Percentiles rank a stretch among this genome's conserved stretches.
These are phyloP conservation scores for Stephania cephalantha DNA, from an alignment of 164 flowering plant genomes.

Conservation along the genomic window DNA sequence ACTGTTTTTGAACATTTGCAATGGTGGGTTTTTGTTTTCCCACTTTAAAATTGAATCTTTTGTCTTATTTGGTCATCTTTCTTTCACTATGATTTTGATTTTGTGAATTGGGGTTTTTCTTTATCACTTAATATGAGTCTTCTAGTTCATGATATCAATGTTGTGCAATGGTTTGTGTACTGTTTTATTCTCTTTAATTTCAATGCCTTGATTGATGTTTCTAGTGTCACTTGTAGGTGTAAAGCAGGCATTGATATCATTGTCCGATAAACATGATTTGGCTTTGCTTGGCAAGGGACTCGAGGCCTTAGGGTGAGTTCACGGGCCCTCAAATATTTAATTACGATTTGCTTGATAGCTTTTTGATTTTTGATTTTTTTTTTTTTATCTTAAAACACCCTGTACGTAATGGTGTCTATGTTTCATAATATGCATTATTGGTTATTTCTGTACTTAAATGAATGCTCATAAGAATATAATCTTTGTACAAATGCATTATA, in stretches of 20 bases:
- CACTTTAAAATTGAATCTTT: neutral
- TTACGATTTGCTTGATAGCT: neutral
- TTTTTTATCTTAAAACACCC: neutral
- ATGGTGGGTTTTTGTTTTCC: neutral
- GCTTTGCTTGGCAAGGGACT: slow-evolving; percentile 73
- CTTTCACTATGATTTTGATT: neutral
- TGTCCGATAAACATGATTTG: slow-evolving; percentile 80
- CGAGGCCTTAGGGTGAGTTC: slow-evolving; percentile 61
- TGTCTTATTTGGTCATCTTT: neutral
- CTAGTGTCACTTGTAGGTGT: slow-evolving; percentile 32
- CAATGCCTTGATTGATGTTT: neutral
- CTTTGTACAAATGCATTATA: neutral
- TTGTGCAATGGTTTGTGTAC: neutral
- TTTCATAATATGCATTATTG: neutral
- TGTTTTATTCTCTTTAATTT: neutral
- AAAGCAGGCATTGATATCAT: slow-evolving; percentile 77
- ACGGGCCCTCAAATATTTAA: neutral
- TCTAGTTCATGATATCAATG: neutral
- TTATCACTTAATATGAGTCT: neutral
- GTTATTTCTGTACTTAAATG: neutral
- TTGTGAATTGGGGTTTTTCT: neutral
- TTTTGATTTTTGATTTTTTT: no score
- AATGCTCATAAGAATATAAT: neutral
- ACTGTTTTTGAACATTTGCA: neutral
- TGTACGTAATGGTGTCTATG: neutral